Evolutionary conservation across 83 land plant genomes (phyloP).

Genomic region (Diphasiastrum complanatum): DNA sequence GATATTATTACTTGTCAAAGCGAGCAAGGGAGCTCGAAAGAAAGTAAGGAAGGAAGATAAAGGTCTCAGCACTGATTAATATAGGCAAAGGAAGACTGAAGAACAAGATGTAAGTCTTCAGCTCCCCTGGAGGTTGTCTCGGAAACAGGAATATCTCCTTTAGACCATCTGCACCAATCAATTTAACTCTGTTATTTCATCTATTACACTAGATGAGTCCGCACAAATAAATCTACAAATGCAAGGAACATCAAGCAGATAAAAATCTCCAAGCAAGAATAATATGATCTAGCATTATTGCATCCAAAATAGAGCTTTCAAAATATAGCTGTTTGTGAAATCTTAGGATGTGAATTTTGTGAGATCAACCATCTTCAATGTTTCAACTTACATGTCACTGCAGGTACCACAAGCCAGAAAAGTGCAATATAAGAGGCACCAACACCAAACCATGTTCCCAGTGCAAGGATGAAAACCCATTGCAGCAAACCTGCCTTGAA

Average conservation of each 20-base stretch:
- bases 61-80: constrained; percentile 44
- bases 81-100: constrained; percentile 54
- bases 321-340: no score
- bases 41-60: constrained; percentile 51
- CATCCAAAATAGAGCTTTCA: no score
- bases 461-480: constrained; percentile 61
- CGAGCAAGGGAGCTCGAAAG: no score
- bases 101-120: constrained; percentile 53
- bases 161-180: constrained; percentile 59
- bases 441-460: constrained; percentile 52
- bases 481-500: constrained; percentile 80
- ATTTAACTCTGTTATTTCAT: neutral
- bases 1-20: no score
- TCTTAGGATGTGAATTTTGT: no score
- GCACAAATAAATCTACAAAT: neutral
- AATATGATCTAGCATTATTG: no score
- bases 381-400: constrained; percentile 70
- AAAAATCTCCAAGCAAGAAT: neutral
- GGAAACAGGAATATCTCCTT: constrained; percentile 73
- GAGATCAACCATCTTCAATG: neutral
- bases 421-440: constrained; percentile 90
- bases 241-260: neutral
- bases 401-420: constrained; percentile 76
- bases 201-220: neutral
- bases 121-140: constrained; percentile 46